Evolutionary conservation across 73 alveolate genomes (phyloP).

Genomic region (Urostyla sp.): DNA sequence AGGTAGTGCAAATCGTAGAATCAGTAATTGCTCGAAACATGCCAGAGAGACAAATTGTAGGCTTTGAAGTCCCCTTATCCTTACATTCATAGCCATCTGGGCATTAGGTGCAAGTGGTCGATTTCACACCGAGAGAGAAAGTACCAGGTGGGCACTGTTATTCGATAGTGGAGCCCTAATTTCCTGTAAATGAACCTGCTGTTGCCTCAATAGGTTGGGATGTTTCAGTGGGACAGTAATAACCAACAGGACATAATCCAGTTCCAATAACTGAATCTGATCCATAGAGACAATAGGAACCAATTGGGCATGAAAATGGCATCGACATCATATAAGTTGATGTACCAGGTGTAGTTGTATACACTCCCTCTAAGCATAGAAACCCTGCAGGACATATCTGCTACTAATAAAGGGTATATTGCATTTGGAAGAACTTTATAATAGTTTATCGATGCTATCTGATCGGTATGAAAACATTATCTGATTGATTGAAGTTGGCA

Average conservation of each 20-base stretch:
- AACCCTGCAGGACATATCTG: conserved; percentile 79
- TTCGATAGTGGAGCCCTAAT: conserved; percentile 64
- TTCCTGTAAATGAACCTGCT: conserved; percentile 62
- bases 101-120: conserved; percentile 76
- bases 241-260: conserved; percentile 86
- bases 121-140: conserved; percentile 63
- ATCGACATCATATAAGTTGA: conserved; percentile 56
- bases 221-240: conserved; percentile 81
- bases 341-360: conserved; percentile 51
- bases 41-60: conserved; percentile 82
- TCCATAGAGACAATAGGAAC: conserved; percentile 84
- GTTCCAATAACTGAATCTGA: conserved; percentile 78
- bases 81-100: conserved; percentile 92
- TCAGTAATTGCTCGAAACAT: conserved; percentile 70
- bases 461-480: conserved; percentile 31
- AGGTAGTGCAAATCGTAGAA: conserved; percentile 72
- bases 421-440: not conserved
- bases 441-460: conserved; percentile 38
- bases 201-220: conserved; percentile 70
- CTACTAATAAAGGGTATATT: conserved; percentile 60
- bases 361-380: conserved; percentile 80
- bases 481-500: conserved; percentile 3
- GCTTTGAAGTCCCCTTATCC: conserved; percentile 87
- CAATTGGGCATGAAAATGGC: conserved; percentile 76
- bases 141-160: conserved; percentile 81